Evolutionary conservation across 2,329 filamentous ascomycete genomes (phyloP), one percentile per base, ranked within the genome.

Genomic region (Onygenales sp.): DNA sequence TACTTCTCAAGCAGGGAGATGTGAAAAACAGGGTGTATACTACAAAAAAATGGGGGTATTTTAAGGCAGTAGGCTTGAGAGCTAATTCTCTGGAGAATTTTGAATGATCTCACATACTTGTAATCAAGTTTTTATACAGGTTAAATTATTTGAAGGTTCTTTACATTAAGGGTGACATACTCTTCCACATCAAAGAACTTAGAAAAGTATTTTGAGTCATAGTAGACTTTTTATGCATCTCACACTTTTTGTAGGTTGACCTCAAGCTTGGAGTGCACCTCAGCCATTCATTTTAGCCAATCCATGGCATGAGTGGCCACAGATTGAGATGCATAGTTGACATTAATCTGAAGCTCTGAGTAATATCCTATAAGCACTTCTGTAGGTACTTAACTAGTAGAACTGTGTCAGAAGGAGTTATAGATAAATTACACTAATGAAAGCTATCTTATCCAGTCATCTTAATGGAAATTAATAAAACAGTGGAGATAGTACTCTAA

Each of bases 401-500:
- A 11, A 7, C 14, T 46, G 39, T 53, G 21, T 10, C 32, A 7
- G 2, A 42, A 44, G 39, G 50, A 55, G 52, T 60, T 60, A 35
- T 51, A 47, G 17, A 54, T 50, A 42, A 58, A 59, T 51, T 61
- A 32, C 6, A 59, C 57, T 10, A 51, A 7, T 13, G 51, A 51
- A n/a, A 61, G 42, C 38, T 39, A 51, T 43, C 51, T 7, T 2
- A 39, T 49, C 55, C 48, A 61, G 35, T 61, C 49, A 50, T 60
- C 48, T 42, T 61, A 52, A n/a, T 50, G 14, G 44, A 21, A 46
- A 32, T 31, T 46, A 8, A 14, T 11, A 31, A 32, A 46, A 9
- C 9, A 32, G 13, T 21, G 3, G 2, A 42, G 39, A 42, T 42
- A 42, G 7, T 42, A 14, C 53, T 58, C 21, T 54, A 54, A 21